Evolutionary conservation across 2,329 filamentous ascomycete species (phyloP).

Genomic region (Harringtonia lauricola): DNA sequence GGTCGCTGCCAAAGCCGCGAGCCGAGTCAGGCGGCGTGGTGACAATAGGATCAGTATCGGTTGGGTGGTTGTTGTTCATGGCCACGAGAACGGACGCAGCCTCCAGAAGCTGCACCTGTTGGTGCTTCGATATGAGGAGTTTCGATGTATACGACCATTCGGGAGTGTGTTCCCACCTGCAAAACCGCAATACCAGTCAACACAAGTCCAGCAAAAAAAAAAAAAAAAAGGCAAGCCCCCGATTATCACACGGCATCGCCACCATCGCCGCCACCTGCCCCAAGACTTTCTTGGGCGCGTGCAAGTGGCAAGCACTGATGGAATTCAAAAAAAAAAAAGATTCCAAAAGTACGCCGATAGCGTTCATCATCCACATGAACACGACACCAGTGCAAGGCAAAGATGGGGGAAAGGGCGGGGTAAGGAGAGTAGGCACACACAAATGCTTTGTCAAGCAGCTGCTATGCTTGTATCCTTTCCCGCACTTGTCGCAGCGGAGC

Average conservation of each 20-base stretch:
- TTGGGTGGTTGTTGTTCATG: constrained; percentile 51
- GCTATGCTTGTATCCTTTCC: constrained; percentile 99
- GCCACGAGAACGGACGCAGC: constrained; percentile 90
- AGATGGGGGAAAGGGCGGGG: constrained; percentile 33
- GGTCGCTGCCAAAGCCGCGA: constrained; percentile 63
- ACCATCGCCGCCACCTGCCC: not conserved
- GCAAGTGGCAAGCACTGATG: not conserved
- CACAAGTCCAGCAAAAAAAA: constrained; percentile 9
- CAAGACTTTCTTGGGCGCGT: not conserved
- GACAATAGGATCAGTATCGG: constrained; percentile 24
- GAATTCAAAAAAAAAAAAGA: not conserved
- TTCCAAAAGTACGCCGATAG: not conserved
- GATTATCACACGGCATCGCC: not conserved
- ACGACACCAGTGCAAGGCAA: not conserved
- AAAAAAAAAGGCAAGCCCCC: not conserved
- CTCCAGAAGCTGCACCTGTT: constrained; percentile 95
- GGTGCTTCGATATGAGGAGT: constrained; percentile 96
- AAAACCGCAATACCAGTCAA: constrained; percentile 26
- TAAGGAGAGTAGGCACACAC: constrained; percentile 59
- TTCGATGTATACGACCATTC: constrained; percentile 97
- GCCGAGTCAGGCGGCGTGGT: constrained; percentile 54
- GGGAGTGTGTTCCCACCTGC: constrained; percentile 97
- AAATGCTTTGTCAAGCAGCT: constrained; percentile 99
- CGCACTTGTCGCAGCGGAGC: constrained; percentile 93
- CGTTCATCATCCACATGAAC: constrained; percentile 19